Evolutionary conservation across 1,139 yeast genomes (phyloP).

Genomic region (Kodamaea sp.): DNA sequence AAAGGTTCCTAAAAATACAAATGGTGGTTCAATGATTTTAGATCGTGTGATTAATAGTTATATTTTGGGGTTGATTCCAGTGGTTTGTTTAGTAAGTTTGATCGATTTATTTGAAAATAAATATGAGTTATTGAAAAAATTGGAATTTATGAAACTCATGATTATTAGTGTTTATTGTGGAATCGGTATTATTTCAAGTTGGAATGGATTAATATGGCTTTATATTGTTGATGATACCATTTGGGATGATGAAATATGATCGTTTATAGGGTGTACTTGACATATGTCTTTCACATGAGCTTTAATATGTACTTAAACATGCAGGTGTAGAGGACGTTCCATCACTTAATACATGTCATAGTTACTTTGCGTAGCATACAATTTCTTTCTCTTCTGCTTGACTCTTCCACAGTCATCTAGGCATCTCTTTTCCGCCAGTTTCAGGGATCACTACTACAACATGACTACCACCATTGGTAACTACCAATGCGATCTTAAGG

Average conservation of each 20-base stretch:
- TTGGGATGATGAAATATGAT: conserved; percentile 36
- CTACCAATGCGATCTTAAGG: too few species aligned
- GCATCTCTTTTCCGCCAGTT: too few species aligned
- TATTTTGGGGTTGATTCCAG: conserved; percentile 62
- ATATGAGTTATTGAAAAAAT: conserved; percentile 45
- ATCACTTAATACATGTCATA: not conserved
- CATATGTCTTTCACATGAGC: too few species aligned
- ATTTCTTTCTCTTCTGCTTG: too few species aligned
- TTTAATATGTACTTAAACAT: conserved; percentile 3
- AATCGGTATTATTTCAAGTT: conserved; percentile 77
- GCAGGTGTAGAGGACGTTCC: not conserved
- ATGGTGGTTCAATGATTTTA: conserved; percentile 47
- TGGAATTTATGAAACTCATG: conserved; percentile 79
- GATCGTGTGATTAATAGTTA: conserved; percentile 72
- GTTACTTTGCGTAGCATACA: not conserved
- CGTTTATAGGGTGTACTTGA: not conserved
- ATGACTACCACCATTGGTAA: too few species aligned
- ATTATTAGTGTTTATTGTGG: conserved; percentile 82
- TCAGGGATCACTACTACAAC: too few species aligned
- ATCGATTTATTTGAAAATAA: conserved; percentile 56
- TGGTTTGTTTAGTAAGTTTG: conserved; percentile 53
- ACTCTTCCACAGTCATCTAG: too few species aligned
- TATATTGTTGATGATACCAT: conserved; percentile 74
- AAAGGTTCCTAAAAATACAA: conserved; percentile 49
- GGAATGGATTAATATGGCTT: conserved; percentile 87